These are phyloP conservation scores for Zizania palustris DNA, from an alignment of 202 grass and related monocot species.

Conservation along the genomic window DNA sequence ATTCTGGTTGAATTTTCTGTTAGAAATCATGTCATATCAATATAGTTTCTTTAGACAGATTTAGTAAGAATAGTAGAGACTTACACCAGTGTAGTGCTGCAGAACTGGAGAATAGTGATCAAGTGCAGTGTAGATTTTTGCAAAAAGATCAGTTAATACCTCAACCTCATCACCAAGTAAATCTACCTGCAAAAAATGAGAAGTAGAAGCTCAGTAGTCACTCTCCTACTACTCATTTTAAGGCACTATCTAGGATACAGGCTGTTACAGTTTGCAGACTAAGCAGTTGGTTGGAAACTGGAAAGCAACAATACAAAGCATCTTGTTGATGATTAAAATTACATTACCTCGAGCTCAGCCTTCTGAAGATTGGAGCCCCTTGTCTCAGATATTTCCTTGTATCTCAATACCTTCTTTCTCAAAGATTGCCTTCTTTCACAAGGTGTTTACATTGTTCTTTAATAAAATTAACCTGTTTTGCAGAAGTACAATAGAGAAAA, in stretches of 20 bases:
- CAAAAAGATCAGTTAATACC: conserved; percentile 66
- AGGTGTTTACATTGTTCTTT: conserved; percentile 57
- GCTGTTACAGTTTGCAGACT: conserved; percentile 11
- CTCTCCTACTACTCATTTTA: neutral
- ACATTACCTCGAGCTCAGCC: conserved; percentile 70
- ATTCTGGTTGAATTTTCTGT: neutral
- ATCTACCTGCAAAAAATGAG: conserved; percentile 67
- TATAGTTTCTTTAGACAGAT: conserved; percentile 12
- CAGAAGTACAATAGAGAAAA: conserved; percentile 11
- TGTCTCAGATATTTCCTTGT: conserved; percentile 71
- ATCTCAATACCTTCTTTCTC: conserved; percentile 50
- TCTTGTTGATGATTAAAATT: conserved; percentile 25
- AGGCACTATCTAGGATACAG: conserved; percentile 1
- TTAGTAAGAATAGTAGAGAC: conserved; percentile 10
- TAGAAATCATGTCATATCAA: neutral
- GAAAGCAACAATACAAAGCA: conserved; percentile 23
- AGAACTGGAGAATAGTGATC: conserved; percentile 95
- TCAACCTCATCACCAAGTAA: conserved; percentile 94
- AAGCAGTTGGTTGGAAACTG: conserved; percentile 9
- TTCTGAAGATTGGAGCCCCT: conserved; percentile 68
- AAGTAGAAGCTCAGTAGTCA: conserved; percentile 2
- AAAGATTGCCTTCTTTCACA: conserved; percentile 49
- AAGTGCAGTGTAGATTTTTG: conserved; percentile 81
- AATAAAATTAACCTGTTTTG: conserved; percentile 58
- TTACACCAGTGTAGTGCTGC: conserved; percentile 85